Evolutionary conservation across 2,329 filamentous ascomycete genomes (phyloP), one percentile per base, ranked within the genome.

Genomic region (Penicillium sp.): DNA sequence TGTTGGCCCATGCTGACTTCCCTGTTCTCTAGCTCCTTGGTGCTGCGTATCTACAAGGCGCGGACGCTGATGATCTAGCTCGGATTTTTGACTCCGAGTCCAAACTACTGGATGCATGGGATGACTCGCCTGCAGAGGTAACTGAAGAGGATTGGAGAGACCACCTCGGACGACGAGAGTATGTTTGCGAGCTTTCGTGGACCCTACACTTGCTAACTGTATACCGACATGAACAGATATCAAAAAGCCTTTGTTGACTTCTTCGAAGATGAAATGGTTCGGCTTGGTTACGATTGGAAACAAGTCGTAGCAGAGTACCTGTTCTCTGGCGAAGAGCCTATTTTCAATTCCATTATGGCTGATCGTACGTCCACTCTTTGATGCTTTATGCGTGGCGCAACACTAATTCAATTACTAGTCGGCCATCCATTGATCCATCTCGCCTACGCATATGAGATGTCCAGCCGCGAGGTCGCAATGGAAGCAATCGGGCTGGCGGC

Each of bases 381-480:
- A n/a, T 20, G 12, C 20, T 28, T 28, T 12, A 5, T 10, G 5
- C 3, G 25, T 17, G 12, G 35, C 20, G 45, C 8, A 6, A 50
- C 48, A 54, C 74, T 80, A 54, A 79, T 65, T 37, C 10, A 57
- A 28, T n/a, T 4, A n/a, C 14, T 64, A 94, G 90, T 96, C 61
- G 94, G 90, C 17, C 91, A 97, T 69, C 91, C 94, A 1, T 81
- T 98, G n/a, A 95, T 98, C 59, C 95, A 98, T 70, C 83, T 99
- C 2, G 93, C 88, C n/a, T 97, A 96, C 73, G 95, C 92, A 10
- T 94, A 90, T 71, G 94, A 99, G 79, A 83, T 98, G 68, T 86
- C 90, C 62, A 95, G 86, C 67, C 90, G 89, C 59, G 94, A 96
- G 64, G 74, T 98, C 20, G 93, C 88, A 50, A 95, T 96, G 77